Percentiles rank a stretch among this genome's conserved stretches.
phyloP scores from a whole-genome alignment of 352 stramenopile genomes.

The Globisporangium cystogenes region DNA sequence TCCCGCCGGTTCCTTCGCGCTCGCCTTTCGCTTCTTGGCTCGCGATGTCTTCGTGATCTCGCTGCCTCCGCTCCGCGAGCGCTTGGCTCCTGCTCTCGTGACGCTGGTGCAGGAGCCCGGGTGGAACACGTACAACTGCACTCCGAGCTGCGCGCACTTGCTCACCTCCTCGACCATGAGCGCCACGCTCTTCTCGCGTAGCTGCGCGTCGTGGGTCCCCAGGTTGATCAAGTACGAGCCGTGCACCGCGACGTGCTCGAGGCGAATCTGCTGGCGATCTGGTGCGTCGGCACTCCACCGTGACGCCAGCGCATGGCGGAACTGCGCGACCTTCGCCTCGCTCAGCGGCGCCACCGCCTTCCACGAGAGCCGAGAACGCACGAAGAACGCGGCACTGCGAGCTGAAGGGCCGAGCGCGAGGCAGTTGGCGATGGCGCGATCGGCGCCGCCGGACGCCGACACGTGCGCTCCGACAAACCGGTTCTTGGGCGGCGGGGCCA shows the following conservation, averaged over 20 bases:
- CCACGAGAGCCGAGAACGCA: slow-evolving; percentile 34
- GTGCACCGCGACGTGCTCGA: slow-evolving; percentile 26
- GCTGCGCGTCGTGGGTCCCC: slow-evolving; percentile 23
- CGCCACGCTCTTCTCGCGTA: slow-evolving; percentile 28
- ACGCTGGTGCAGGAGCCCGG: slow-evolving; percentile 24
- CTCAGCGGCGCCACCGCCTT: slow-evolving; percentile 17
- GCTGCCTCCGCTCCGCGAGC: slow-evolving; percentile 3
- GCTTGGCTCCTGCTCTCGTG: slow-evolving; percentile 8
- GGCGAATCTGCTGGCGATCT: slow-evolving; percentile 7
- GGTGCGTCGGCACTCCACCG: not conserved
- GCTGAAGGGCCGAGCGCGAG: slow-evolving; percentile 19
- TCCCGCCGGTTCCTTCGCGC: not conserved
- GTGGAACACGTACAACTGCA: slow-evolving; percentile 39
- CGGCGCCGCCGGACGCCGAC: slow-evolving; percentile 25
- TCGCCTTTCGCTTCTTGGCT: slow-evolving; percentile 10
- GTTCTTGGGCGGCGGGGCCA: not conserved
- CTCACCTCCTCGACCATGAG: slow-evolving; percentile 37
- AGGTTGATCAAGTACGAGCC: slow-evolving; percentile 45
- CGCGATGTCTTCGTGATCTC: not conserved
- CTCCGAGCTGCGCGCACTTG: slow-evolving; percentile 30
- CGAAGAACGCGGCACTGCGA: slow-evolving; percentile 30
- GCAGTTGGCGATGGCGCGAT: slow-evolving; percentile 28
- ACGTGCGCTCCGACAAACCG: slow-evolving; percentile 38
- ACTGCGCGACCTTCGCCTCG: slow-evolving; percentile 6
- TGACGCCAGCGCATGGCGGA: slow-evolving; percentile 15